phyloP scores from a whole-genome alignment of 2,329 filamentous ascomycete genomes.

The Cercospora canescens region DNA sequence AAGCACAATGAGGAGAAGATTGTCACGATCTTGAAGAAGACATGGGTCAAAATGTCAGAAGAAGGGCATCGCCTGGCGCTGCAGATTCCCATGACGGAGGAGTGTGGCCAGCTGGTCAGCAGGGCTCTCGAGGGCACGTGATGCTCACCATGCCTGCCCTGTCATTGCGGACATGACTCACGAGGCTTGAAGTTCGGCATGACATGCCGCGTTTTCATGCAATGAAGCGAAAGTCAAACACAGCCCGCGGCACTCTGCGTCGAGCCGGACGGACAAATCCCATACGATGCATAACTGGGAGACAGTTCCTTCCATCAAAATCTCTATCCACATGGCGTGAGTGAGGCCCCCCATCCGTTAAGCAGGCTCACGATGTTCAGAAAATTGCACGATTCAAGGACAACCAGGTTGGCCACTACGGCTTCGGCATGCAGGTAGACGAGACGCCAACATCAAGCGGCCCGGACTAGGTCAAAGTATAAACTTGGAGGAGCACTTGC shows the following conservation, averaged over 20 bases:
- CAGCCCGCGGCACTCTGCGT: not conserved
- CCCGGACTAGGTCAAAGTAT: not conserved
- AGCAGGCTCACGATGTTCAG: not conserved
- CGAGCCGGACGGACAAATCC: not conserved
- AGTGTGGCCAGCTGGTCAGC: conserved; percentile 61
- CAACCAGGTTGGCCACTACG: conserved; percentile 8
- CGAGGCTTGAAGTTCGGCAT: not conserved
- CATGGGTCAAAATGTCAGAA: conserved; percentile 73
- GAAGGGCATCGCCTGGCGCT: conserved; percentile 65
- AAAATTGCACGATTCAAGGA: not conserved
- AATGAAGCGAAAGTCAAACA: conserved; percentile 16
- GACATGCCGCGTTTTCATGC: conserved; percentile 14
- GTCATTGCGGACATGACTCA: not conserved
- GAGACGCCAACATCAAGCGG: conserved; percentile 2
- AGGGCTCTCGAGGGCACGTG: conserved; percentile 55
- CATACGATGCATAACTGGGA: no score
- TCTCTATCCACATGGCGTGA: not conserved
- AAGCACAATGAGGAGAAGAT: conserved; percentile 77
- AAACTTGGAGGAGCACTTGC: not conserved
- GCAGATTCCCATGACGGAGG: conserved; percentile 63
- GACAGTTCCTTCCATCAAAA: no score
- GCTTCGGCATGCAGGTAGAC: conserved; percentile 10
- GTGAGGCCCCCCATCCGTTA: not conserved
- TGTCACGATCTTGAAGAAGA: conserved; percentile 68
- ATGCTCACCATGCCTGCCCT: not conserved